These are phyloP conservation scores for Ophiostoma triangulosporum DNA, from an alignment of 2,329 filamentous ascomycete species.

Conservation along the genomic window DNA sequence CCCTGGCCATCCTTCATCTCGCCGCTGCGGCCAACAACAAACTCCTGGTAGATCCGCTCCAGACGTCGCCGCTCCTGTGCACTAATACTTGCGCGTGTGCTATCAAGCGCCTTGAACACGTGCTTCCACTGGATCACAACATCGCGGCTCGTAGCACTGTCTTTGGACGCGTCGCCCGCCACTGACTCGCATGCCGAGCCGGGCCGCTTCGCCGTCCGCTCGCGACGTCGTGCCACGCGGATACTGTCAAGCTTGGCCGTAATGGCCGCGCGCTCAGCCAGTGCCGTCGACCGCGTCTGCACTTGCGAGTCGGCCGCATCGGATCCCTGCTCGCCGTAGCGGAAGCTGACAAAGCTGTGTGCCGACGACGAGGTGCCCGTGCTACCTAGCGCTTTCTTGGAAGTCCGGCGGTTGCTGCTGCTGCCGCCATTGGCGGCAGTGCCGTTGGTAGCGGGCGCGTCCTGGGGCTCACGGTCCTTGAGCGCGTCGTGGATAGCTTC, in stretches of 20 bases:
- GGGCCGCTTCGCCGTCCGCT: slow-evolving; percentile 27
- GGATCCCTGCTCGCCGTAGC: slow-evolving; percentile 49
- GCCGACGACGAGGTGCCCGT: slow-evolving; percentile 15
- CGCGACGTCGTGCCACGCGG: slow-evolving; percentile 53
- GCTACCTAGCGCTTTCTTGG: neutral
- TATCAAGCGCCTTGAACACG: slow-evolving; percentile 60
- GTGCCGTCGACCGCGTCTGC: slow-evolving; percentile 33
- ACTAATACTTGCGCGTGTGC: slow-evolving; percentile 72
- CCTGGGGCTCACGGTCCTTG: slow-evolving; percentile 36
- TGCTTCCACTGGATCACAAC: slow-evolving; percentile 79
- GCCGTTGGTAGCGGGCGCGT: slow-evolving; percentile 16
- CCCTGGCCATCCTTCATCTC: slow-evolving; percentile 93
- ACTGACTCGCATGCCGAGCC: slow-evolving; percentile 12
- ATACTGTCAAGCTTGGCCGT: slow-evolving; percentile 71
- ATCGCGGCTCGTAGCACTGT: slow-evolving; percentile 29
- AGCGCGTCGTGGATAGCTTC: slow-evolving; percentile 94
- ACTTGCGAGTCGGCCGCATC: slow-evolving; percentile 24
- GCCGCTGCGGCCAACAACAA: slow-evolving; percentile 81
- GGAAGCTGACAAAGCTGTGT: slow-evolving; percentile 66
- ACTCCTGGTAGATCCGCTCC: slow-evolving; percentile 76
- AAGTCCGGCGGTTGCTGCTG: neutral
- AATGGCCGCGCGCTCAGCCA: slow-evolving; percentile 69
- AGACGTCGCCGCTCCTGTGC: slow-evolving; percentile 61
- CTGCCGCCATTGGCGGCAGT: slow-evolving; percentile 18
- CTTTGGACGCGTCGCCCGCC: neutral